Conservation (phyloP, 805 yeast species). For the Pichia occidentalis region DNA sequence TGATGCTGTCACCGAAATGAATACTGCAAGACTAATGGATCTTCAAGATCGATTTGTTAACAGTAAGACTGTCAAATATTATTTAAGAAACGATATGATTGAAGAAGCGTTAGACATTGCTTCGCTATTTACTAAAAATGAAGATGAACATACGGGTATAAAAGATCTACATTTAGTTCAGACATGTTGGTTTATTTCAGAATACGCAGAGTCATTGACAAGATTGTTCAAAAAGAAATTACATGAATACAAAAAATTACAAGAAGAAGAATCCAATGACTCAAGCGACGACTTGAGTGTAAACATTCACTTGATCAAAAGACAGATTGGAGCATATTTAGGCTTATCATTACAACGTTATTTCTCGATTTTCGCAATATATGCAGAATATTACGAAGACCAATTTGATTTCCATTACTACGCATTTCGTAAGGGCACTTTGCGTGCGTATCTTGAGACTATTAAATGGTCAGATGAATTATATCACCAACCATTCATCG, state of each 20-base stretch:
- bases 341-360: conserved; percentile 82
- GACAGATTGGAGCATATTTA: conserved; percentile 26
- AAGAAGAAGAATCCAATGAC: background rate
- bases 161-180: conserved; percentile 85
- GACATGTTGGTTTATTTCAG: conserved; percentile 82
- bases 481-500: conserved; percentile 61
- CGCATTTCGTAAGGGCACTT: conserved; percentile 85
- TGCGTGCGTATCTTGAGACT: conserved; percentile 73
- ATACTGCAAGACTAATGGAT: conserved; percentile 68
- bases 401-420: conserved; percentile 94
- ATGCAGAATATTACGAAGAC: conserved; percentile 67
- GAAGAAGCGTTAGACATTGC: conserved; percentile 70
- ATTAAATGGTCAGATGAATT: conserved; percentile 76
- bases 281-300: conserved; percentile 21
- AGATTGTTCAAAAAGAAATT: conserved; percentile 43
- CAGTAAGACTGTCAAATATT: conserved; percentile 80
- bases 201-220: conserved; percentile 75
- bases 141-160: conserved; percentile 73
- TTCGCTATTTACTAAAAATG: conserved; percentile 80
- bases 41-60: conserved; percentile 89
- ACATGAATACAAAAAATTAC: conserved; percentile 15
- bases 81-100: conserved; percentile 64
- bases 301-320: conserved; percentile 36
- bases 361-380: conserved; percentile 57
- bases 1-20: conserved; percentile 61